Evolutionary conservation across 2,329 filamentous ascomycete species (phyloP), one percentile per base, ranked within the genome.

Genomic region (Alternaria tenuissima): DNA sequence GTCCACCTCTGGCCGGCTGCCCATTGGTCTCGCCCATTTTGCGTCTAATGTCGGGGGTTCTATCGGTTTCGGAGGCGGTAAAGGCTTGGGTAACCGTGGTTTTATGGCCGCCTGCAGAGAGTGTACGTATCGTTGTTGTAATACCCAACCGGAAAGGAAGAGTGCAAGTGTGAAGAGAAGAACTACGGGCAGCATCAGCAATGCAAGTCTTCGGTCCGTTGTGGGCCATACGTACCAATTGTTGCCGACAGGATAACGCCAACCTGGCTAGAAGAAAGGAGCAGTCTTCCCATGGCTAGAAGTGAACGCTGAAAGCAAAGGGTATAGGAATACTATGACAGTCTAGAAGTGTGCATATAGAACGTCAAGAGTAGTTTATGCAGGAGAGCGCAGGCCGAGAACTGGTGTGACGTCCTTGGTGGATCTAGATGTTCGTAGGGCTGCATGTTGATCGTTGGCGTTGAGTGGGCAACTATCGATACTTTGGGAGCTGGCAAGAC

Each of bases 101-200:
- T 85, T 85, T 70, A 97, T 89, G 18, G 91, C 91, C 57, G 84
- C 82, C 70, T 94, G 91, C 32, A 97, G 85, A 69, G 90, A 89
- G 63, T 86, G 87, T 5, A 97, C 87, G 0, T 93, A 95, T 70
- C 92, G 88, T 78, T 97, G 94, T 73, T 97, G 94, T 54, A 97
- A 85, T 3, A 89, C 86, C 77, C 96, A 97, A 71, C 94, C 94
- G 52, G 91, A 93, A 32, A 97, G 84, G 78, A 97, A 97, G 26
- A 97, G 88, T 5, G 93, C 87, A 38, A 89, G 78, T 3, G 93
- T 96, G 79, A 92, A 97, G 26, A 91, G 76, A 64, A 92, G 81
- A 60, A 97, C 91, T 79, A 62, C 7, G 9, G 4, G 38, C 28
- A 24, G 7, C 14, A 41, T 62, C 18, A 56, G 41, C 18, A 28